Evolutionary conservation across 768 basidiomycete species (phyloP), one percentile per base, ranked within the genome.

Genomic region (Hydnomerulius pinastri): DNA sequence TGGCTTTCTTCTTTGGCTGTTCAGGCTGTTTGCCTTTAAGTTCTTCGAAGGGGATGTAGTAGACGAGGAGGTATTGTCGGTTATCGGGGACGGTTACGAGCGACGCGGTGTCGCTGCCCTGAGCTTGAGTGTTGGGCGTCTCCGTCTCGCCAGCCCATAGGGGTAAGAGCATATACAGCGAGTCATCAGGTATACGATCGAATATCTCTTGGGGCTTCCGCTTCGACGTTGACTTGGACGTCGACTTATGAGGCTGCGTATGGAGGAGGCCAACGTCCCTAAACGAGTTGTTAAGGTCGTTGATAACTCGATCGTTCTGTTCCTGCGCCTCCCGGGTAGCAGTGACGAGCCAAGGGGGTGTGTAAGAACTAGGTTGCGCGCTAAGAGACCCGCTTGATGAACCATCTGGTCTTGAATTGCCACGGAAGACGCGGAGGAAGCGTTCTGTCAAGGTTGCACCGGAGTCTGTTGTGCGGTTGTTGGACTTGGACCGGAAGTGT

Each of bases 131-230:
- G 51, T 40, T 62, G 54, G 38, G 73, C 69, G 78, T 61, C 64
- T 88, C 87, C 1, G 81, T 87, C 56, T 87, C 85, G 15, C 84
- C 79, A 8, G 86, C 82, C 89, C 90, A 92, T n/a, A 92, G 74
- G 13, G 90, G 90, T 15, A 92, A 73, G 21, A 91, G 77, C 90
- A 92, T 92, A 64, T 86, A 90, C 44, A 91, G 72, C 20, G 81
- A 80, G 12, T 91, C 87, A 5, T 78, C 68, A 0, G 86, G 85
- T 30, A 92, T 75, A 28, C 80, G 73, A 28, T 79, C 75, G 48
- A 90, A 80, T 53, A 87, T 73, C 50, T 80, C 76, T 5, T 61
- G 52, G 18, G 46, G 21, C 47, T 38, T 65, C 17, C 52, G 60
- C 53, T 53, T 65, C 40, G 48, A 57, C 56, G 44, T 20, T 32